Conservation (phyloP, 208 protist genomes). For the Trypanosoma cruzi region DNA sequence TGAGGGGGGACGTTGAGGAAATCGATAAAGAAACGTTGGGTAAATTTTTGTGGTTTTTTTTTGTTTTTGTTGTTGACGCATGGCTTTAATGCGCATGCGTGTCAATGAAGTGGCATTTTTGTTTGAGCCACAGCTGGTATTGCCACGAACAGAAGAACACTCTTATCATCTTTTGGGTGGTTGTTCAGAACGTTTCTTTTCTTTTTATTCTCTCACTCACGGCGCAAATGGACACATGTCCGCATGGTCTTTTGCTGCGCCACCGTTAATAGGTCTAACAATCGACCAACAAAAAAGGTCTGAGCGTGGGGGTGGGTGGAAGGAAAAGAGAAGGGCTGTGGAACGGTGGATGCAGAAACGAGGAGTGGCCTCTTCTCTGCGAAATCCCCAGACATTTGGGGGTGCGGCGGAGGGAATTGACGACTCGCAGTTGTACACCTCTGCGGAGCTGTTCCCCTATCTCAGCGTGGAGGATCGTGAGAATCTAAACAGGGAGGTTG, state of each 20-base stretch:
- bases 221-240: too few relatives aligned
- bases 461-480: constrained; percentile 61
- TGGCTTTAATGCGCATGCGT: not conserved
- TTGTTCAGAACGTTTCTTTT: not conserved
- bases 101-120: not conserved
- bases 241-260: too few relatives aligned
- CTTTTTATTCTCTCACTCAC: not conserved
- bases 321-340: too few relatives aligned
- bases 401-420: constrained; percentile 19
- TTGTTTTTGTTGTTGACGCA: not conserved
- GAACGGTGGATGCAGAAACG: not conserved
- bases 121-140: too few relatives aligned
- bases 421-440: constrained; percentile 50
- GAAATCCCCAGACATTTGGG: not conserved
- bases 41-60: not conserved
- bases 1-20: not conserved
- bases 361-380: not conserved
- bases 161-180: too few relatives aligned
- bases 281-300: too few relatives aligned
- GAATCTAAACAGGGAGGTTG: constrained; percentile 62
- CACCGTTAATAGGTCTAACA: too few relatives aligned
- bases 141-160: too few relatives aligned
- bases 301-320: too few relatives aligned
- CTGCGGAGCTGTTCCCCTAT: constrained; percentile 68
- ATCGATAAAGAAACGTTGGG: not conserved